These are phyloP conservation scores for Harrya chromipes DNA, from an alignment of 768 basidiomycete genomes.

Conservation along the genomic window DNA sequence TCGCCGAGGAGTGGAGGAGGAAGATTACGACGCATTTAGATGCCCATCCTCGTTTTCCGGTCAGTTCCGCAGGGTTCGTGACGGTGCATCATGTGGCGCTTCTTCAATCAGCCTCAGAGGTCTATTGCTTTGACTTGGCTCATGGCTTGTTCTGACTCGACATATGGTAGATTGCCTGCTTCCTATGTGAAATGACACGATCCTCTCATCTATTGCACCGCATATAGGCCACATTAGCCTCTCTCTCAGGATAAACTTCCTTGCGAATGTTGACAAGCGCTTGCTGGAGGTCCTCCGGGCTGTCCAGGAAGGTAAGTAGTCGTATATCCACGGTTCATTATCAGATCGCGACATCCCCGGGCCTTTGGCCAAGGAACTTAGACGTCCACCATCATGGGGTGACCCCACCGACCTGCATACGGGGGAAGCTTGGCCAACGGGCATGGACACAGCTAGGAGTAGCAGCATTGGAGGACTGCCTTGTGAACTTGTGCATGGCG, in stretches of 20 bases:
- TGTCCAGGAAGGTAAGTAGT: constrained; percentile 56
- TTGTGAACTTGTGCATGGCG: constrained; percentile 70
- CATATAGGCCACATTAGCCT: background rate
- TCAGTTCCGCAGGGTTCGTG: constrained; percentile 67
- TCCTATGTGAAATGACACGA: constrained; percentile 61
- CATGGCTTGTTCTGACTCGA: background rate
- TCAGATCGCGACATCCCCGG: constrained; percentile 40
- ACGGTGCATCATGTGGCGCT: constrained; percentile 76
- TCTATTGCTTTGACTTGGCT: constrained; percentile 23
- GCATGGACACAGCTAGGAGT: constrained; percentile 55
- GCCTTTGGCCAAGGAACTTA: constrained; percentile 51
- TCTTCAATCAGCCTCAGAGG: constrained; percentile 75
- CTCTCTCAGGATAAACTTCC: constrained; percentile 52
- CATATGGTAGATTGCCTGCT: constrained; percentile 34
- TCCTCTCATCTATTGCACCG: background rate
- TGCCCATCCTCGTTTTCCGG: constrained; percentile 74
- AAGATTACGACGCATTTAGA: constrained; percentile 51
- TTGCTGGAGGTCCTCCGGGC: constrained; percentile 52
- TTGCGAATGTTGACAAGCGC: constrained; percentile 65
- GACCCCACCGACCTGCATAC: constrained; percentile 56
- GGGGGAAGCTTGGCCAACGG: constrained; percentile 53
- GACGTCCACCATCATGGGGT: constrained; percentile 60
- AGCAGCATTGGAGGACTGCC: constrained; percentile 65
- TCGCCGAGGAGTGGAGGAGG: constrained; percentile 29
- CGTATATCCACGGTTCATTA: constrained; percentile 48